phyloP scores from a whole-genome alignment of 495 filamentous ascomycete species.

The Amniculicola lignicola region DNA sequence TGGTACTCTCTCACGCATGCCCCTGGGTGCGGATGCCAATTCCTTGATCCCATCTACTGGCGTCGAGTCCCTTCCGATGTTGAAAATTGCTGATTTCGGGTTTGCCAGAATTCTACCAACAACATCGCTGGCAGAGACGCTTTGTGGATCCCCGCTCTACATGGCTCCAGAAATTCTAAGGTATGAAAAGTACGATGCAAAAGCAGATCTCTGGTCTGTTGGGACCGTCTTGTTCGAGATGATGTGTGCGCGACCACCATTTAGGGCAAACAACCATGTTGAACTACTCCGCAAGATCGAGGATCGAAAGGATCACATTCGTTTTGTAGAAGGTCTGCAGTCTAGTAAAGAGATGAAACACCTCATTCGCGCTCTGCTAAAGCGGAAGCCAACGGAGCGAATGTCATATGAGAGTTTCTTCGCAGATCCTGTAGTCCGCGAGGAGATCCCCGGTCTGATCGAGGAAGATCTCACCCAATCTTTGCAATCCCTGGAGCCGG shows the following conservation, averaged over 20 bases:
- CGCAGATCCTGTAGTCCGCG: slow-evolving; percentile 64
- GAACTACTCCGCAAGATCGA: slow-evolving; percentile 91
- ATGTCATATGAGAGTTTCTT: slow-evolving; percentile 84
- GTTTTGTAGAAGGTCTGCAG: slow-evolving; percentile 66
- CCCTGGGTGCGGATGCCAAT: slow-evolving; percentile 64
- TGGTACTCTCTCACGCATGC: slow-evolving; percentile 48
- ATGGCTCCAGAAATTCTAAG: slow-evolving; percentile 98
- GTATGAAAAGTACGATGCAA: slow-evolving; percentile 96
- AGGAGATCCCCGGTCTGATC: slow-evolving; percentile 77
- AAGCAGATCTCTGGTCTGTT: slow-evolving; percentile 95
- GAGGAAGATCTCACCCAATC: slow-evolving; percentile 63
- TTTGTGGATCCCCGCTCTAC: slow-evolving; percentile 97
- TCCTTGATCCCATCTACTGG: slow-evolving; percentile 78
- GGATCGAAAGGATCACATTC: slow-evolving; percentile 74
- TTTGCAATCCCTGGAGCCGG: too few species aligned
- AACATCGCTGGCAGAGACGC: slow-evolving; percentile 87
- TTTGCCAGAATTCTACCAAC: slow-evolving; percentile 88
- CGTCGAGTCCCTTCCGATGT: slow-evolving; percentile 81
- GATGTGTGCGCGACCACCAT: slow-evolving; percentile 85
- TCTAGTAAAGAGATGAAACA: slow-evolving; percentile 75
- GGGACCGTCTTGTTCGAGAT: slow-evolving; percentile 95
- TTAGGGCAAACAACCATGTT: slow-evolving; percentile 89
- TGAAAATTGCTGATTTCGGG: slow-evolving; percentile 97
- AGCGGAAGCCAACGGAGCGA: slow-evolving; percentile 77
- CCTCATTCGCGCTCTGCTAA: slow-evolving; percentile 76